These are phyloP conservation scores for Fusarium concolor DNA, from an alignment of 2,329 filamentous ascomycete species.

Conservation along the genomic window DNA sequence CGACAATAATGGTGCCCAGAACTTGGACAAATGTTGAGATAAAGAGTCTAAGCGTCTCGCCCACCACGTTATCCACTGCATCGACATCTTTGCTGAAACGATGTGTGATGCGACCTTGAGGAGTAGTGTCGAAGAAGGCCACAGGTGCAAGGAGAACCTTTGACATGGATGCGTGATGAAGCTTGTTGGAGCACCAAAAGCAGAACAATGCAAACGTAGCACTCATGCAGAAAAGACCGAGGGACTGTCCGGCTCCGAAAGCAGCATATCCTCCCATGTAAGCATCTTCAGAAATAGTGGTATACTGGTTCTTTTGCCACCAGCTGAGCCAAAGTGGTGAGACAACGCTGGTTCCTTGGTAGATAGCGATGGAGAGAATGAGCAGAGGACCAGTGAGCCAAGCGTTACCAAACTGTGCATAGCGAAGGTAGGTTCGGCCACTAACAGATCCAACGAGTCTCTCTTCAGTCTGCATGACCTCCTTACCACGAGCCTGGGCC, in stretches of 20 bases:
- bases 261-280: constrained; percentile 33
- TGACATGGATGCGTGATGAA: constrained; percentile 14
- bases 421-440: constrained; percentile 21
- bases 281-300: constrained; percentile 5
- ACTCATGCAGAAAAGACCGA: constrained; percentile 24
- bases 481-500: constrained; percentile 2
- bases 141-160: constrained; percentile 12
- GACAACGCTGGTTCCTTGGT: constrained; percentile 25
- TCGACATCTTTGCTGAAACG: constrained; percentile 29
- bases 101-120: constrained; percentile 27
- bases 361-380: constrained; percentile 7
- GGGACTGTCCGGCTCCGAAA: constrained; percentile 13
- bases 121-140: constrained; percentile 28
- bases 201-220: constrained; percentile 23
- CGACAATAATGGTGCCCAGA: constrained; percentile 20
- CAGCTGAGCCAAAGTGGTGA: constrained; percentile 29
- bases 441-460: constrained; percentile 25
- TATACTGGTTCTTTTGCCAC: constrained; percentile 26
- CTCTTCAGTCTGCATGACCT: constrained; percentile 30
- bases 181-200: constrained; percentile 34
- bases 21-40: constrained; percentile 26
- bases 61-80: constrained; percentile 28
- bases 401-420: constrained; percentile 27
- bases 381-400: constrained; percentile 20
- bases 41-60: constrained; percentile 18